Evolutionary conservation across 441 rosid species (phyloP).

Genomic region (Populus tomentosa): DNA sequence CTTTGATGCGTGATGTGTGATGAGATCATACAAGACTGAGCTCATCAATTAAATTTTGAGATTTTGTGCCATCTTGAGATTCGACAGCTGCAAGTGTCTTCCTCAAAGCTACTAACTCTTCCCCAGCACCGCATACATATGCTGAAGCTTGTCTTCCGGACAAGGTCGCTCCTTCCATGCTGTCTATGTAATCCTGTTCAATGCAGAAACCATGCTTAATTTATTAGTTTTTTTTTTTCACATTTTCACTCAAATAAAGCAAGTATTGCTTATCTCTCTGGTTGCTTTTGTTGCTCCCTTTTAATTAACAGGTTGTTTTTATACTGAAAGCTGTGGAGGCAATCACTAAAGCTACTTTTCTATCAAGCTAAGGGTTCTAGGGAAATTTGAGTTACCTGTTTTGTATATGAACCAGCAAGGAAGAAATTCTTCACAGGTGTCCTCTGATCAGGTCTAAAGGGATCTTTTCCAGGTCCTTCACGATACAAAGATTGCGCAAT

Average conservation of each 20-base stretch:
- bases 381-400: slow-evolving; percentile 53
- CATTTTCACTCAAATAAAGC: background rate
- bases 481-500: slow-evolving; percentile 27
- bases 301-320: background rate
- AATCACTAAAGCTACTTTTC: background rate
- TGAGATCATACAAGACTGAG: slow-evolving; percentile 54
- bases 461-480: slow-evolving; percentile 75
- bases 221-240: background rate
- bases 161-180: slow-evolving; percentile 97
- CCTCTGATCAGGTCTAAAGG: slow-evolving; percentile 93
- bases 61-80: background rate
- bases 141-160: slow-evolving; percentile 19
- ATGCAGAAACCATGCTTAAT: background rate
- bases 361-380: background rate
- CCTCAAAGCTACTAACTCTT: too few species aligned
- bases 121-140: too few species aligned
- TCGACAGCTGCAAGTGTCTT: too few species aligned
- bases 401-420: slow-evolving; percentile 93
- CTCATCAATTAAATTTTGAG: slow-evolving; percentile 41
- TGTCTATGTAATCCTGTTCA: slow-evolving; percentile 91
- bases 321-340: background rate
- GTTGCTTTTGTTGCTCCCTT: background rate
- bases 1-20: background rate
- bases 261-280: background rate
- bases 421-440: slow-evolving; percentile 89